These are phyloP conservation scores for Trichoderma sp. DNA, from an alignment of 2,329 filamentous ascomycete genomes.

Conservation along the genomic window DNA sequence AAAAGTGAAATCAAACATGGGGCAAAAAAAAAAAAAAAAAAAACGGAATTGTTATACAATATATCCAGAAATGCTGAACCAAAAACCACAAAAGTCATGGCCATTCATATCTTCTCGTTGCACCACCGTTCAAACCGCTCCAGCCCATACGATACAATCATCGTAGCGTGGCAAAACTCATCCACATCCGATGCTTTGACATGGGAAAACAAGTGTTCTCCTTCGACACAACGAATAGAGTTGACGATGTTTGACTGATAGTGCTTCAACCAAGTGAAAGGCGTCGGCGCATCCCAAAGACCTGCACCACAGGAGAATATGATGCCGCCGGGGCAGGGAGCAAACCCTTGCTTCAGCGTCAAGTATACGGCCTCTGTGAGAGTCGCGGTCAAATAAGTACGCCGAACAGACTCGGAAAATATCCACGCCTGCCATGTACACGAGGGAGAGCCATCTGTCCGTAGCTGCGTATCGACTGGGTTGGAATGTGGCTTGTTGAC, in stretches of 20 bases:
- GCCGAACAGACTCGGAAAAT: constrained; percentile 10
- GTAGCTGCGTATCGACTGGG: background rate
- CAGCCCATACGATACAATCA: constrained; percentile 4
- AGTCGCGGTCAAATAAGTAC: background rate
- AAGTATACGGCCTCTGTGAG: constrained; percentile 11
- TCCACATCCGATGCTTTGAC: constrained; percentile 7
- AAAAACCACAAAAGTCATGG: background rate
- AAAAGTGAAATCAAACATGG: background rate
- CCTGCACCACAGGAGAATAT: background rate
- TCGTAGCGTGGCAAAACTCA: constrained; percentile 7
- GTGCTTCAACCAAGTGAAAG: background rate
- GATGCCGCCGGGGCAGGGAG: constrained; percentile 8
- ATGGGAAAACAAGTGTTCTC: background rate
- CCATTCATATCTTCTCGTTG: background rate
- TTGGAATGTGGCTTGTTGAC: background rate
- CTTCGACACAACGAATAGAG: background rate
- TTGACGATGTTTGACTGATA: background rate
- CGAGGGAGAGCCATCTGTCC: background rate
- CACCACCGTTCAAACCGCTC: constrained; percentile 10
- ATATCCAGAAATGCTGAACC: background rate
- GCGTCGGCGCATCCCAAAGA: background rate
- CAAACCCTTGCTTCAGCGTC: constrained; percentile 9
- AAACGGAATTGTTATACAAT: background rate
- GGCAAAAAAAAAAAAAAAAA: no score
- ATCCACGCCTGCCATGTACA: constrained; percentile 15